Base-by-base conservation (phyloP, 75 land plant genomes). In the Adiantum capillusveneris region DNA sequence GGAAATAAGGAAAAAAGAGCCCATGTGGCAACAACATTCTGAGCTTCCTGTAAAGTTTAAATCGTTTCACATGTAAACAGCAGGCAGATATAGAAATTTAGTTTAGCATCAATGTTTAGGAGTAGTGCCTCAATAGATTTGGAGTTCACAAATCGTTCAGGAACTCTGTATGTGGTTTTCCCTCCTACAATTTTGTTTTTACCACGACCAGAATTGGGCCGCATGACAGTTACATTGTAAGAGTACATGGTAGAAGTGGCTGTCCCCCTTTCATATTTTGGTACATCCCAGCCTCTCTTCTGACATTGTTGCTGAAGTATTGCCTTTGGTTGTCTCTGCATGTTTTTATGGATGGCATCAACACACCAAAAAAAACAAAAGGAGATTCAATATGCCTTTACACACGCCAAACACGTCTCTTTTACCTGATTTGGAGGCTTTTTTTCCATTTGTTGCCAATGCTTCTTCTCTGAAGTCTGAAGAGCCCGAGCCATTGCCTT, bases 281-380 rank as follows among this genome's bases (percentile, higher is more conserved):
- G 98, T 43, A 96, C 79, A 39, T 75, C 81, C 98, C 95, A 93
- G 7, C 90, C 90, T 66, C 70, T 72, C 65, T 67, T 80, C 65
- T 88, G 87, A 52, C 95, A 93, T 43, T 85, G 70, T 68, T 88
- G 88, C 49, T 93, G 98, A 61, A 93, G 83, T 50, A 93, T 43
- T 59, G 87, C 95, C 61, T 83, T 88, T 36, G 94, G 94, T 53
- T 69, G 76, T 60, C 67, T 82, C 49, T 52, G 54, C 28, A 53
- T 25, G 29, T 26, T 34, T 9, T 34, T 9, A 3, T 34, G 37
- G 9, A 34, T 3, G 3, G 37, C n/a, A n/a, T n/a, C n/a, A n/a
- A n/a, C n/a, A n/a, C n/a, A n/a, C n/a, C n/a, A n/a, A n/a, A n/a
- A n/a, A n/a, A n/a, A n/a, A n/a, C n/a, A n/a, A n/a, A n/a, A n/a